These are phyloP conservation scores for Delitschia confertaspora DNA, from an alignment of 495 filamentous ascomycete genomes.

Conservation along the genomic window DNA sequence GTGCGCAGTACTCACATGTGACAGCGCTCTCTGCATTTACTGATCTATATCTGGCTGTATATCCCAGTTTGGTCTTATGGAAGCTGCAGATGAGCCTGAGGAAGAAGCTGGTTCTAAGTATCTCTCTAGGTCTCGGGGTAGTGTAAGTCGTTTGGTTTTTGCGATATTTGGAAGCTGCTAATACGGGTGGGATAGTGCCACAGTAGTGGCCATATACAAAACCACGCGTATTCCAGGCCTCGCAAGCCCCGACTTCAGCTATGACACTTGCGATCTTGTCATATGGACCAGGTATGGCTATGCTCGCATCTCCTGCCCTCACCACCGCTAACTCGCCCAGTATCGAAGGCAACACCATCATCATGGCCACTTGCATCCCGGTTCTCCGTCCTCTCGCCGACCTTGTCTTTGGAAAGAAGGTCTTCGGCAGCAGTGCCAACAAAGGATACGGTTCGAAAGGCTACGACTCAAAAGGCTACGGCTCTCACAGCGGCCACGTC, in stretches of 20 bases:
- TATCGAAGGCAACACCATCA: slow-evolving; percentile 38
- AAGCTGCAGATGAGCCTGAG: slow-evolving; percentile 38
- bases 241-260: slow-evolving; percentile 28
- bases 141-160: slow-evolving; percentile 28
- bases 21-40: slow-evolving; percentile 35
- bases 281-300: background rate
- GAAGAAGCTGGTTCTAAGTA: slow-evolving; percentile 35
- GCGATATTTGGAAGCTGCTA: background rate
- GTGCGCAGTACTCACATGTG: slow-evolving; percentile 4
- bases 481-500: background rate
- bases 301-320: slow-evolving; percentile 16
- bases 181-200: slow-evolving; percentile 28
- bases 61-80: slow-evolving; percentile 31
- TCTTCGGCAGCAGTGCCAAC: slow-evolving; percentile 6
- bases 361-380: slow-evolving; percentile 40
- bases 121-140: slow-evolving; percentile 35
- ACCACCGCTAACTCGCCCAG: slow-evolving; percentile 37
- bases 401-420: slow-evolving; percentile 31
- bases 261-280: background rate
- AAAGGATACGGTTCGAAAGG: background rate
- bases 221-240: slow-evolving; percentile 35
- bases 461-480: slow-evolving; percentile 10
- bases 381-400: slow-evolving; percentile 39
- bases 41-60: slow-evolving; percentile 36
- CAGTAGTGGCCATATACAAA: slow-evolving; percentile 36